Conservation (phyloP, 2,329 filamentous ascomycete genomes). For the Septoria petroselini region DNA sequence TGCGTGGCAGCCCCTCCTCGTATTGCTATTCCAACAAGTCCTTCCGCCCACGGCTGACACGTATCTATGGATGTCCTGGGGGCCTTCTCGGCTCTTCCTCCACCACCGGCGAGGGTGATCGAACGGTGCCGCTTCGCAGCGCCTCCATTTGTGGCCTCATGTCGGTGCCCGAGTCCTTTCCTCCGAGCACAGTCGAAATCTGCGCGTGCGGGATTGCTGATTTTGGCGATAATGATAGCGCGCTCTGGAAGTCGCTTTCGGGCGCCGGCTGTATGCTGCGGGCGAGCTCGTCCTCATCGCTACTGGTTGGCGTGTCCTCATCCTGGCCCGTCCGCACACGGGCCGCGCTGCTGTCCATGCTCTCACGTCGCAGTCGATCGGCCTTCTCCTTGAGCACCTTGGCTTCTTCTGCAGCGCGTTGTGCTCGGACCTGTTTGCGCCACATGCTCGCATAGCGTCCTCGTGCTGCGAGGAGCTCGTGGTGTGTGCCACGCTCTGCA, state of each 20-base stretch:
- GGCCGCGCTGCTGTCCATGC: slow-evolving; percentile 45
- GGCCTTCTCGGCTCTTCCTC: slow-evolving; percentile 31
- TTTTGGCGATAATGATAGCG: slow-evolving; percentile 29
- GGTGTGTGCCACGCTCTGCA: slow-evolving; percentile 52
- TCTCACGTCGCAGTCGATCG: slow-evolving; percentile 48
- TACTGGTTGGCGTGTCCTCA: slow-evolving; percentile 32
- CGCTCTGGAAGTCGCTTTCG: slow-evolving; percentile 27
- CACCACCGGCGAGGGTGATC: slow-evolving; percentile 31
- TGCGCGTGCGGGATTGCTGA: slow-evolving; percentile 30
- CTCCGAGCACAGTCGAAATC: slow-evolving; percentile 25
- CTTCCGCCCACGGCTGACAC: background rate
- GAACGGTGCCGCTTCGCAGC: slow-evolving; percentile 32
- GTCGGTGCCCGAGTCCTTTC: slow-evolving; percentile 30
- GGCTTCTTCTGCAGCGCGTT: slow-evolving; percentile 50
- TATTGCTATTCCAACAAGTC: background rate
- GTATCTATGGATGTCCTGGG: slow-evolving; percentile 27
- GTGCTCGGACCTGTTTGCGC: slow-evolving; percentile 53
- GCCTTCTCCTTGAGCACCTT: slow-evolving; percentile 51
- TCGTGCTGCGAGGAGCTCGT: slow-evolving; percentile 49
- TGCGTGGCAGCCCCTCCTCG: slow-evolving; percentile 10
- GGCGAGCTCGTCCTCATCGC: slow-evolving; percentile 38
- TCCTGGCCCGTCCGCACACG: slow-evolving; percentile 24
- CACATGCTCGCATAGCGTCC: slow-evolving; percentile 52
- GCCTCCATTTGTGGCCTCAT: slow-evolving; percentile 28
- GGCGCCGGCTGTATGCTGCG: slow-evolving; percentile 12